Conservation (phyloP, 768 basidiomycete genomes). For the Daedaleopsis sinensis region DNA sequence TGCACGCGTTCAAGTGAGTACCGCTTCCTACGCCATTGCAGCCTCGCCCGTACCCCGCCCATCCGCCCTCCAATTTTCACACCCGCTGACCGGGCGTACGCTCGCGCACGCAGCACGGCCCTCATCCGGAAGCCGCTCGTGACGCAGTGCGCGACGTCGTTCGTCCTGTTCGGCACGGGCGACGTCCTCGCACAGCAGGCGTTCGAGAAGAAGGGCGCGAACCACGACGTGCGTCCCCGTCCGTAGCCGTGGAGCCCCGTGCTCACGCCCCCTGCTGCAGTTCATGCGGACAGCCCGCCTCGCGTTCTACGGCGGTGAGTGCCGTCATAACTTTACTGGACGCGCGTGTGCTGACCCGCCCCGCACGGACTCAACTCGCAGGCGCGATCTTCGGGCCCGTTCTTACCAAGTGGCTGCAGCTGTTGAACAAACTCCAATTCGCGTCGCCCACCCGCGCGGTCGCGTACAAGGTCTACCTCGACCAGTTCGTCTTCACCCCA, state of each 20-base stretch:
- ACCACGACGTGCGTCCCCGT: conserved; percentile 75
- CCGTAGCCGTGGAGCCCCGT: too few species aligned
- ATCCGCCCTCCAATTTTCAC: too few species aligned
- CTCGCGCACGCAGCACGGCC: conserved; percentile 49
- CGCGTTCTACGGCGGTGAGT: conserved; percentile 71
- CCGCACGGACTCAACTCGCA: conserved; percentile 22
- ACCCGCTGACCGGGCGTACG: too few species aligned
- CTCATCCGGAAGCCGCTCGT: conserved; percentile 65
- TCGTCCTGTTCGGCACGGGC: conserved; percentile 70
- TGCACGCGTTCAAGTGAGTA: conserved; percentile 32
- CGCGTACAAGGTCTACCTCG: conserved; percentile 73
- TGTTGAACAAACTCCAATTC: conserved; percentile 74
- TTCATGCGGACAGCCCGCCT: conserved; percentile 64
- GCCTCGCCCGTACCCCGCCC: too few species aligned
- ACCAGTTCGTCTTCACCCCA: conserved; percentile 80
- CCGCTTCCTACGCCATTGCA: too few species aligned
- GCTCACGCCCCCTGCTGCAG: conserved; percentile 39
- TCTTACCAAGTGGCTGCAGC: conserved; percentile 81
- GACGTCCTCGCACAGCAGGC: conserved; percentile 87
- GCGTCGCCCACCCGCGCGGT: conserved; percentile 58
- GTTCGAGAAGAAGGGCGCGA: conserved; percentile 68
- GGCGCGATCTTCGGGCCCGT: conserved; percentile 80
- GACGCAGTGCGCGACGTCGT: conserved; percentile 66
- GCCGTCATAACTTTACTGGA: conserved; percentile 23
- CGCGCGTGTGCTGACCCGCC: neutral